Conservation (phyloP, 83 land plant genomes). For the Diphasiastrum complanatum region DNA sequence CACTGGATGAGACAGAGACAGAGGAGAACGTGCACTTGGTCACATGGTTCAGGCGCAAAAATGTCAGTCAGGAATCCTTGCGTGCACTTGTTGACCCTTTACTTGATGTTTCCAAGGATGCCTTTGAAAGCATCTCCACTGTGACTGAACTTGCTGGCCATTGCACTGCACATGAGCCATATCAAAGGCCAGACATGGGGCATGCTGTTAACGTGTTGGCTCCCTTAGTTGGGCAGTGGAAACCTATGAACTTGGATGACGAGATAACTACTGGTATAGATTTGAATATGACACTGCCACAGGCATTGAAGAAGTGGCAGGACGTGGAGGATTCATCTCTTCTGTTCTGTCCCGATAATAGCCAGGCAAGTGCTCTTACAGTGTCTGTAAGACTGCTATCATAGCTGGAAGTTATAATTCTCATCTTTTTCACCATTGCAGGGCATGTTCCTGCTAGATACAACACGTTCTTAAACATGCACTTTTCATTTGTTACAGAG, state of each 20-base stretch:
- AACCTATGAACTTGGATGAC: slow-evolving; percentile 1
- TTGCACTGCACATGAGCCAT: slow-evolving; percentile 20
- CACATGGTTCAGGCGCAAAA: too few relatives aligned
- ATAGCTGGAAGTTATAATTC: too few relatives aligned
- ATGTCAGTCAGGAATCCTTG: not conserved
- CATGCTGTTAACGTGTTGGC: slow-evolving; percentile 19
- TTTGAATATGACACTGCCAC: slow-evolving; percentile 11
- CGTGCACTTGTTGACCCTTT: not conserved
- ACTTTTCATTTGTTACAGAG: too few relatives aligned
- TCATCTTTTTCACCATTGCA: too few relatives aligned
- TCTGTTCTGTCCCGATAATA: not conserved
- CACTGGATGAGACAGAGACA: not conserved
- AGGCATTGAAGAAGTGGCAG: slow-evolving; percentile 24
- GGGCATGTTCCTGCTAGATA: too few relatives aligned
- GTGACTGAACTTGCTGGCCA: slow-evolving; percentile 19
- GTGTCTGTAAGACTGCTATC: too few relatives aligned
- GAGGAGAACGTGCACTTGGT: slow-evolving; percentile 5
- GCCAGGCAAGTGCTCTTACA: not conserved
- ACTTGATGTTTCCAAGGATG: not conserved
- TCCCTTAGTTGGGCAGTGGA: slow-evolving; percentile 25
- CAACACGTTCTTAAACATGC: too few relatives aligned
- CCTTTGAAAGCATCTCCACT: slow-evolving; percentile 7
- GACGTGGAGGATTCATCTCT: not conserved
- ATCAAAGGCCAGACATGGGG: slow-evolving; percentile 24
- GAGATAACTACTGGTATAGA: slow-evolving; percentile 15